phyloP scores from a whole-genome alignment of 2,329 filamentous ascomycete genomes.

The Ophiocordyceps sinensis region DNA sequence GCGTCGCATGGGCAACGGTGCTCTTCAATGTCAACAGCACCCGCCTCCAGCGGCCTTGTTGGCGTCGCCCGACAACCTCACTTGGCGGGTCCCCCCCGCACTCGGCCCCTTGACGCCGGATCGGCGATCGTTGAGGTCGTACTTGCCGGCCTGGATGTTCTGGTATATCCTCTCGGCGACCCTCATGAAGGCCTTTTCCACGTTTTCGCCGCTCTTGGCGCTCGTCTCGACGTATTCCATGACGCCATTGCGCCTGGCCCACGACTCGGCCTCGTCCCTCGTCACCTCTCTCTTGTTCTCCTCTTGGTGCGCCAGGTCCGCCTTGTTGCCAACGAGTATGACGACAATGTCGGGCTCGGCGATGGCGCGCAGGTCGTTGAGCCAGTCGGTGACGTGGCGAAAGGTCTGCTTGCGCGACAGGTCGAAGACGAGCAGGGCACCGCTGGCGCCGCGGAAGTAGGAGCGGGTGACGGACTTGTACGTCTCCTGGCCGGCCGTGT shows the following conservation, averaged over 20 bases:
- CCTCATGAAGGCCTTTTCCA: slow-evolving; percentile 84
- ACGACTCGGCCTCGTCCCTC: slow-evolving; percentile 70
- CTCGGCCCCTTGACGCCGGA: slow-evolving; percentile 74
- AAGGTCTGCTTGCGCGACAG: slow-evolving; percentile 80
- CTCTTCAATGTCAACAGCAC: slow-evolving; percentile 26
- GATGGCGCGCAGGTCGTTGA: slow-evolving; percentile 85
- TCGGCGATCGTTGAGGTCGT: slow-evolving; percentile 84
- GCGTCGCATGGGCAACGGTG: slow-evolving; percentile 1
- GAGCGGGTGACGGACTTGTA: slow-evolving; percentile 93
- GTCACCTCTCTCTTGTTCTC: slow-evolving; percentile 66
- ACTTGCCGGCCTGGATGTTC: slow-evolving; percentile 90
- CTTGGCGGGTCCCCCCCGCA: slow-evolving; percentile 29
- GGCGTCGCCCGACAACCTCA: slow-evolving; percentile 28
- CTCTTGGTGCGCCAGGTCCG: slow-evolving; percentile 51
- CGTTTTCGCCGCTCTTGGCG: slow-evolving; percentile 87
- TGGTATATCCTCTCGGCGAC: slow-evolving; percentile 92
- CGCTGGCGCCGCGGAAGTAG: slow-evolving; percentile 70
- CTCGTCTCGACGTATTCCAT: slow-evolving; percentile 92
- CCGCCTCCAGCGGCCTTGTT: slow-evolving; percentile 24
- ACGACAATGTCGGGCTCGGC: slow-evolving; percentile 93
- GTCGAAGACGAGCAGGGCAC: slow-evolving; percentile 79
- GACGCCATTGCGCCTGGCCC: slow-evolving; percentile 74
- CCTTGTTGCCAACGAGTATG: slow-evolving; percentile 90
- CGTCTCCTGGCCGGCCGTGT: slow-evolving; percentile 91
- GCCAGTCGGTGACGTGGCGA: slow-evolving; percentile 78